phyloP scores from a whole-genome alignment of 441 rosid species.

The Populus hybrid region DNA sequence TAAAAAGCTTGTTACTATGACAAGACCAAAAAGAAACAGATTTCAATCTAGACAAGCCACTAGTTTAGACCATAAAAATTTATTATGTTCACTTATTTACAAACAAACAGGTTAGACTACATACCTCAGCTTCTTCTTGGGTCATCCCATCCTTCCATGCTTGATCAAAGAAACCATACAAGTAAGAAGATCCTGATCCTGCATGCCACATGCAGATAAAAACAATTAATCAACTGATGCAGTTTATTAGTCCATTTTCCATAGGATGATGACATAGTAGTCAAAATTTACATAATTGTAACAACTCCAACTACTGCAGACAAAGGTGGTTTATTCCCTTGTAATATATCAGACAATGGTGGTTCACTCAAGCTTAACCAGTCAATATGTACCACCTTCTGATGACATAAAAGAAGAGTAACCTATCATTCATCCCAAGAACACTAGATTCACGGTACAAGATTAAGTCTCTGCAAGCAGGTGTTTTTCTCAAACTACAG shows the following conservation, averaged over 20 bases:
- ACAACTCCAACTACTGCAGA: neutral
- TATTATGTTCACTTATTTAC: neutral
- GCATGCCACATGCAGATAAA: slow-evolving; percentile 13
- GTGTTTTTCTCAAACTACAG: neutral
- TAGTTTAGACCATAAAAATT: neutral
- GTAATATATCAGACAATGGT: neutral
- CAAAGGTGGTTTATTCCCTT: neutral
- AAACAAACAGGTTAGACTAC: neutral
- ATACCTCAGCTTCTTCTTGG: slow-evolving; percentile 95
- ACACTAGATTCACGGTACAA: neutral
- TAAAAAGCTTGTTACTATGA: neutral
- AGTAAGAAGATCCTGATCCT: slow-evolving; percentile 96
- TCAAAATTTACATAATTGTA: neutral
- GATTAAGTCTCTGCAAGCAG: neutral
- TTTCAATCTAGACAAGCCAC: neutral
- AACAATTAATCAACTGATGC: neutral
- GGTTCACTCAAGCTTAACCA: neutral
- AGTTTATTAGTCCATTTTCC: neutral
- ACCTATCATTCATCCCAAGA: neutral
- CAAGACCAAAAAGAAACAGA: neutral
- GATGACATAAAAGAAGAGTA: neutral
- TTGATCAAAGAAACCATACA: slow-evolving; percentile 96
- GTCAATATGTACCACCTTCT: neutral
- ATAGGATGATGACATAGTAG: neutral
- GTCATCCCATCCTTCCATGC: slow-evolving; percentile 98